These are phyloP conservation scores for Leccinum incarnatum DNA, from an alignment of 768 basidiomycete species.

Conservation along the genomic window DNA sequence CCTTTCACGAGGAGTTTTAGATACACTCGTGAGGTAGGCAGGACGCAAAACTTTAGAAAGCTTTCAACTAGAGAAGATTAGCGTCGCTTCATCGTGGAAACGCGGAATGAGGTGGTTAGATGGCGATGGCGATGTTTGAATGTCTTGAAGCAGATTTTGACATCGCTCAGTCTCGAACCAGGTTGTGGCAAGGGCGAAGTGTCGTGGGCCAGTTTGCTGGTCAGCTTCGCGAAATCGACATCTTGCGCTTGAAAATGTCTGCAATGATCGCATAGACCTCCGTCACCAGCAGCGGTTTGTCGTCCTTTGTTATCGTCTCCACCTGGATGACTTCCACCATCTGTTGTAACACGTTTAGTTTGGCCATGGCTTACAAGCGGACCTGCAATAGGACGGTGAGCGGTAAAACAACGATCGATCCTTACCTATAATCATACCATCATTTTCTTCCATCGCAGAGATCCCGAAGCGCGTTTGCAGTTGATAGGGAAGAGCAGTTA, in stretches of 20 bases:
- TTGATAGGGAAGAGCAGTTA: constrained; percentile 66
- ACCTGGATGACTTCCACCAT: constrained; percentile 29
- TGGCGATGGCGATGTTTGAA: constrained; percentile 1
- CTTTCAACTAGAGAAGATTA: constrained; percentile 2
- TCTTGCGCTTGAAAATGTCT: constrained; percentile 31
- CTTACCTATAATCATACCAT: constrained; percentile 16
- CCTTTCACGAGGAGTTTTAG: background rate
- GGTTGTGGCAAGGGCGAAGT: background rate
- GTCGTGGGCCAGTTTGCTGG: constrained; percentile 20
- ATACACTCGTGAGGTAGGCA: background rate
- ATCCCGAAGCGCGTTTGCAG: constrained; percentile 80
- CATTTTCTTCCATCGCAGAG: constrained; percentile 79
- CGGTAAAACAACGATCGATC: background rate
- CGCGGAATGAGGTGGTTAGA: constrained; percentile 5
- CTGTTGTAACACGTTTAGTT: constrained; percentile 28
- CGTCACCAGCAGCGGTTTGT: constrained; percentile 21
- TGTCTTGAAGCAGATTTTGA: constrained; percentile 8
- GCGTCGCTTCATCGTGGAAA: constrained; percentile 5
- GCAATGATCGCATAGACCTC: constrained; percentile 29
- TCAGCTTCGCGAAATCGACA: constrained; percentile 30
- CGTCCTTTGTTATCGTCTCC: constrained; percentile 27
- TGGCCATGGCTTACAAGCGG: constrained; percentile 29
- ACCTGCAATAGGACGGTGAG: constrained; percentile 15
- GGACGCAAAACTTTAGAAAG: constrained; percentile 1
- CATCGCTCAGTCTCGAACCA: background rate